Evolutionary conservation across 2,329 filamentous ascomycete genomes (phyloP), one percentile per base, ranked within the genome.

Genomic region (Coniochaeta sp.): DNA sequence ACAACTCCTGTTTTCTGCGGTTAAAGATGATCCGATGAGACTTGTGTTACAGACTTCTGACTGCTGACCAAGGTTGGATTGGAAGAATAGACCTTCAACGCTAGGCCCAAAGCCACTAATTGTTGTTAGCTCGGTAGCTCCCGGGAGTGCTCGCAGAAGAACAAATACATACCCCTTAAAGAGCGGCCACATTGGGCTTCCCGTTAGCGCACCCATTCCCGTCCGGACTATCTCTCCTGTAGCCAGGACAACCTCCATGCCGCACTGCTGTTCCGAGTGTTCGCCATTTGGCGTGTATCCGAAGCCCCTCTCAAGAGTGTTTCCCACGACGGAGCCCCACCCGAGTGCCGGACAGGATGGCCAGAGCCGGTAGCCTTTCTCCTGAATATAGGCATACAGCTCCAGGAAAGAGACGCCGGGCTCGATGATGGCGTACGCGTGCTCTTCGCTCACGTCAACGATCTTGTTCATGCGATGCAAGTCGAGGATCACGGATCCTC

Each of bases 291-390:
- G 61, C 64, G 70, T 65, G 64, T 66, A 70, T 68, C 76, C 72
- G 36, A 77, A 71, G 5, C 77, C 77, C 47, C 77, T 71, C 58
- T 79, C 77, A n/a, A 79, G 68, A 4, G 77, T 72, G 65, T 65
- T 62, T 14, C 79, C 79, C 22, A 81, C 66, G 4, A 81, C 70
- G 34, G 71, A 73, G 3, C 78, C 78, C 67, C 78, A 79, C 30
- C 77, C 77, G 6, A 81, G 70, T 40, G 75, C 77, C 12, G 79
- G 77, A 6, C 70, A 70, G 60, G 77, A 77, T 3, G 77, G 74
- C 78, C 76, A 79, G 30, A 79, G 68, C 58, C 70, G 70, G 50
- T 74, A 69, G 64, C 72, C 67, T 28, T 73, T 68, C 59, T 74
- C 70, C 19, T 66, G 65, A 55, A 75, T 74, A 61, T 75, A 69